Base-by-base conservation (phyloP, 2,329 filamentous ascomycete species). In the Helminthosporium solani region DNA sequence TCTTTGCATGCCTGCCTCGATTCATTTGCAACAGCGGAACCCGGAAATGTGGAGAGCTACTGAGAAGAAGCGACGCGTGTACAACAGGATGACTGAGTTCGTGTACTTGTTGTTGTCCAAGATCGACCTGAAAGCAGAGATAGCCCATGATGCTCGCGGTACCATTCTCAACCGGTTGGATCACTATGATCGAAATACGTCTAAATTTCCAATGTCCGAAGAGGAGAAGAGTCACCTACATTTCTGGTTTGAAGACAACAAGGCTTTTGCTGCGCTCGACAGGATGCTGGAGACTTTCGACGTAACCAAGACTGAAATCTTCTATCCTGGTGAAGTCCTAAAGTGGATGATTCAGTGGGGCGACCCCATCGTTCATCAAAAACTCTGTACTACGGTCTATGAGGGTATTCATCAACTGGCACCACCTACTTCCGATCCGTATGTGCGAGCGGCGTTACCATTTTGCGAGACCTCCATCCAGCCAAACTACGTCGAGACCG, bases 221-320 rank as follows among this genome's bases (percentile, higher is more conserved):
- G 20, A 34, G 4, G 67, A 70, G 45, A 55, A 47, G 9, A 25
- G 31, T 2, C 39, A 57, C n/a, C 33, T 70, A 4, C 39, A 54
- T 19, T 47, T 39, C 7, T 70, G 63, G 64, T 52, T 66, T 31
- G 53, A 61, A 2, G 59, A 65, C 2, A 59, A 63, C 38, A 57
- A 54, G 31, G 63, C 61, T 3, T 56, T 61, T 15, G 60, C 61
- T 18, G 58, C 63, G n/a, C 40, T 71, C 15, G 67, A 70, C 41
- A 68, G 61, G 40, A 62, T 68, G 42, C 46, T 70, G 21, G 68
- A 70, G 42, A 30, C 53, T 4, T 70, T 68, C 28, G 67, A 70
- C 33, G 34, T 40, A 2, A 45, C 57, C 16, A 68, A 62, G 43
- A 52, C 58, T 2, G 62, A 64, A 7, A 34, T 54, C 15, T 66